Conservation (phyloP, 225 moss, liverwort and hornwort genomes). For the Bryum argenteum region DNA sequence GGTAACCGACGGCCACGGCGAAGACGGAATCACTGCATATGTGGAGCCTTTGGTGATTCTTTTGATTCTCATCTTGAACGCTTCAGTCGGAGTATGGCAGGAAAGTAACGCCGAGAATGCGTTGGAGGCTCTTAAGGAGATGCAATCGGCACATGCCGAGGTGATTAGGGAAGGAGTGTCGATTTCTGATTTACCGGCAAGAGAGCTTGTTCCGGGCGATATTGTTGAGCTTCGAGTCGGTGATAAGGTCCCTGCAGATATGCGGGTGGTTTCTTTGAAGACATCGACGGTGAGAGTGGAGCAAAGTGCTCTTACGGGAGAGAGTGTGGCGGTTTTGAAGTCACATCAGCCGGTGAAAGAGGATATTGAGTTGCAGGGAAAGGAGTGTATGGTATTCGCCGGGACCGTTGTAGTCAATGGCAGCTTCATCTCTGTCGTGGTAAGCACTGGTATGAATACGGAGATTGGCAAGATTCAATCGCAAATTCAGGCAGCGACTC, state of each 20-base stretch:
- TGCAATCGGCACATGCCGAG: conserved; percentile 94
- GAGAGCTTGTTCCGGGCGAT: conserved; percentile 93
- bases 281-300: conserved; percentile 87
- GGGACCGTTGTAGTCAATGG: conserved; percentile 90
- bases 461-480: conserved; percentile 96
- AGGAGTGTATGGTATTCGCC: conserved; percentile 85
- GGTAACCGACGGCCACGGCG: conserved; percentile 70
- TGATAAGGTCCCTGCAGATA: conserved; percentile 90
- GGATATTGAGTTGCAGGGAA: conserved; percentile 86
- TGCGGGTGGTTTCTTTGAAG: conserved; percentile 72
- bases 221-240: conserved; percentile 89
- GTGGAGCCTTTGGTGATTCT: conserved; percentile 90
- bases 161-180: conserved; percentile 62
- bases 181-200: conserved; percentile 67
- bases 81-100: conserved; percentile 94
- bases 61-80: conserved; percentile 81
- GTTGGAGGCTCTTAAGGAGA: conserved; percentile 83
- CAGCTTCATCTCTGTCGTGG: conserved; percentile 77
- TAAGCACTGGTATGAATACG: conserved; percentile 77
- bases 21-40: conserved; percentile 59
- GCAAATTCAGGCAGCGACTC: conserved; percentile 85
- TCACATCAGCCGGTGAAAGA: conserved; percentile 58
- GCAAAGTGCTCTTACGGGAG: conserved; percentile 90
- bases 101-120: conserved; percentile 94
- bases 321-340: conserved; percentile 88